Evolutionary conservation across 2,329 filamentous ascomycete species (phyloP), one percentile per base, ranked within the genome.

Genomic region (Periconia sp.): DNA sequence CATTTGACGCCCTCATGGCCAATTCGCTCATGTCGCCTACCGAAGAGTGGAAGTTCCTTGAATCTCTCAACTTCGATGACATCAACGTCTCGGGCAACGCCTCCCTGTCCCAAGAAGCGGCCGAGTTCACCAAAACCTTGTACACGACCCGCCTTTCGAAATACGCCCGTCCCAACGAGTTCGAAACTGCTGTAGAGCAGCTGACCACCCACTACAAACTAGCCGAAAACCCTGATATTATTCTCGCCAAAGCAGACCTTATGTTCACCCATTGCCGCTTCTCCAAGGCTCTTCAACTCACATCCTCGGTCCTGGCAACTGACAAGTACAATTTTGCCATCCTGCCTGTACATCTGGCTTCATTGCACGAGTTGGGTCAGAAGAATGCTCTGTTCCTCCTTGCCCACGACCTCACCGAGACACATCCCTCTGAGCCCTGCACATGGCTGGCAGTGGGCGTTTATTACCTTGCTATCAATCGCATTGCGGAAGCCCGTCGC

Each of bases 1-100:
- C 94, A 0, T 97, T 99, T 69, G 92, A 97, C 65, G 92, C 97
- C 77, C 83, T 99, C 51, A 97, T 97, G 87, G 91, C 92, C 77
- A 99, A 99, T 76, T 90, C 90, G 18, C 82, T 99, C 57, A 89
- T 99, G 85, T 85, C 85, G 19, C 92, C 92, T 0, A 87, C 90
- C 35, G 92, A 97, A 74, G 92, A 97, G 71, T 91, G 93, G 83
- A 84, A 87, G 47, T 96, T 97, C 58, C 82, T 97, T 42, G 88
- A 94, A 61, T 91, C 89, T 48, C 82, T 97, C 19, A 87, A 97
- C 75, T 99, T 99, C 70, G 92, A 96, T 72, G 86, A 88, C 18
- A 88, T 97, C 58, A 81, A 81, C 7, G 82, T 88, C 1, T 77
- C 79, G 1, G 83, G 85, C 30, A 87, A 91, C 59, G 77, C 84